These are phyloP conservation scores for Fusarium sarcochroum DNA, from an alignment of 2,329 filamentous ascomycete genomes.

Conservation along the genomic window DNA sequence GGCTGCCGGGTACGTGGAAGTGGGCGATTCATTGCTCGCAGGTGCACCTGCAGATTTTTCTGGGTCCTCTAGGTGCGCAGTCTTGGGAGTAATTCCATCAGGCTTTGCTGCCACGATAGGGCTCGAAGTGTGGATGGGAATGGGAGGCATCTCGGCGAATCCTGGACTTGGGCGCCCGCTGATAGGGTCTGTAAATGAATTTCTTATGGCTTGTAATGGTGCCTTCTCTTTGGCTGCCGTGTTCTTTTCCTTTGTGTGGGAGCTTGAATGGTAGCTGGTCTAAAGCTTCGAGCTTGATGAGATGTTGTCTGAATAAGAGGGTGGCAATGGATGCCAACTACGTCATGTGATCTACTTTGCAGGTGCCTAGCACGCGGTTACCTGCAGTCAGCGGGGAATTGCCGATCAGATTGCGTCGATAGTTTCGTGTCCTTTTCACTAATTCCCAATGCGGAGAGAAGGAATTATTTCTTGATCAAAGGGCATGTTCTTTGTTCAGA, in stretches of 20 bases:
- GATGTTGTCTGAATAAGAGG: slow-evolving; percentile 30
- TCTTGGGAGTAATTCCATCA: slow-evolving; percentile 63
- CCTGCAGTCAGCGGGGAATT: slow-evolving; percentile 37
- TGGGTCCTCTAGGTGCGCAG: slow-evolving; percentile 48
- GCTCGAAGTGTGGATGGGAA: slow-evolving; percentile 71
- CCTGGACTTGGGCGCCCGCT: background rate
- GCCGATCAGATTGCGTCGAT: slow-evolving; percentile 43
- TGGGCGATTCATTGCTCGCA: slow-evolving; percentile 50
- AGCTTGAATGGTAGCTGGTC: background rate
- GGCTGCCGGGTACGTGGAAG: slow-evolving; percentile 50
- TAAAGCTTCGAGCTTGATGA: slow-evolving; percentile 15
- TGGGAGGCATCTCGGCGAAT: slow-evolving; percentile 67
- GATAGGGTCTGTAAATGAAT: background rate
- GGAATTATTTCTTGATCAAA: slow-evolving; percentile 21
- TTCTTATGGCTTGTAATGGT: background rate
- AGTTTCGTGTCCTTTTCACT: slow-evolving; percentile 12
- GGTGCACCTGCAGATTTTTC: slow-evolving; percentile 40
- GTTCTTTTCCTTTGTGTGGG: background rate
- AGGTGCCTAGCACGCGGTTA: slow-evolving; percentile 36
- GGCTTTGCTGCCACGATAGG: slow-evolving; percentile 72
- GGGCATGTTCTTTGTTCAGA: slow-evolving; percentile 14
- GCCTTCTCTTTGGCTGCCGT: background rate
- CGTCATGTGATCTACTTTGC: slow-evolving; percentile 41
- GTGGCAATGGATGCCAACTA: slow-evolving; percentile 38
- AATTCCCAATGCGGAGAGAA: slow-evolving; percentile 40